Percentiles rank a stretch among this genome's conserved stretches.
Conservation (phyloP, 306 rosid genomes). For the Sphenostylis stenocarpa region DNA sequence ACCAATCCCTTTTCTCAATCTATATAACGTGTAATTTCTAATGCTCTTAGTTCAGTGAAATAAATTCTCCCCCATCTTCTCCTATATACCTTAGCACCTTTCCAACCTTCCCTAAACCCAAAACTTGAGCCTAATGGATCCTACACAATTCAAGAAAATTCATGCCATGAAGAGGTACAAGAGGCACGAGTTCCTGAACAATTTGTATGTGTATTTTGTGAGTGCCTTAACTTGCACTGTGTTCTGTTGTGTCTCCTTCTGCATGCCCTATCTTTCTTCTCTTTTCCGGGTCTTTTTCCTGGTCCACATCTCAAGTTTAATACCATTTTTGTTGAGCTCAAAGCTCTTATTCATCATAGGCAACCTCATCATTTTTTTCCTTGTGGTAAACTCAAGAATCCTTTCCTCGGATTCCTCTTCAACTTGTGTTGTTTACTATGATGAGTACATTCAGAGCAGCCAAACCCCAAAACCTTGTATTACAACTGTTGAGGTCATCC, state of each 20-base stretch:
- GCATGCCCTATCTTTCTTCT: conserved; percentile 38
- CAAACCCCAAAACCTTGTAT: conserved; percentile 34
- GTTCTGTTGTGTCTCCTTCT: conserved; percentile 44
- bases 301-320: conserved; percentile 37
- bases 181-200: conserved; percentile 31
- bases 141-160: conserved; percentile 47
- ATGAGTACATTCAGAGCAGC: conserved; percentile 41
- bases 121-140: conserved; percentile 39
- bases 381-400: conserved; percentile 54
- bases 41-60: conserved; percentile 27
- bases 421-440: conserved; percentile 42
- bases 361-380: conserved; percentile 40
- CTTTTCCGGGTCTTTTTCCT: neutral
- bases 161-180: conserved; percentile 45
- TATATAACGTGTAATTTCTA: conserved; percentile 36
- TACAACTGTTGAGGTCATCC: conserved; percentile 24
- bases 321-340: conserved; percentile 33
- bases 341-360: conserved; percentile 43
- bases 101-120: neutral
- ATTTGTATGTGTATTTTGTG: conserved; percentile 38
- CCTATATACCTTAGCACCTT: neutral
- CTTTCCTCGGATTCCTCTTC: conserved; percentile 44
- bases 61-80: conserved; percentile 13
- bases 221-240: conserved; percentile 30
- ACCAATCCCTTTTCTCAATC: conserved; percentile 27